A percentile compares a stretch with the other conserved stretches of the same genome.
These are phyloP conservation scores for Calonectria pteridis DNA, from an alignment of 2,329 filamentous ascomycete genomes.

Conservation along the genomic window DNA sequence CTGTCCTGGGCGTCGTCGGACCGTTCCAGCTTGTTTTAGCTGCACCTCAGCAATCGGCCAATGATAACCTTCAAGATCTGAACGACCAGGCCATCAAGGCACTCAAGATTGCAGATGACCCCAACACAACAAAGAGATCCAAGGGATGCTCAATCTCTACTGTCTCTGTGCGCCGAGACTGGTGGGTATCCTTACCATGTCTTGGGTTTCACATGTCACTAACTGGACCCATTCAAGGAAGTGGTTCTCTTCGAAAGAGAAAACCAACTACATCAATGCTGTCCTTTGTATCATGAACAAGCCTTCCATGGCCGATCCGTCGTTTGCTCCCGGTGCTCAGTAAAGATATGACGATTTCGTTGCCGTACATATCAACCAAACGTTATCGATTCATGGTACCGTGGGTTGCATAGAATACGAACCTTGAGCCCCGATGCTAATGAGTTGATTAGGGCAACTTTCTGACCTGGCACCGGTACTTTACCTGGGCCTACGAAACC, in stretches of 20 bases:
- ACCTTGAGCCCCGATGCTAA: not conserved
- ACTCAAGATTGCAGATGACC: not conserved
- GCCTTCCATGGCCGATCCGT: slow-evolving; percentile 47
- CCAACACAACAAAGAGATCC: not conserved
- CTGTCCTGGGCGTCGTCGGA: not conserved
- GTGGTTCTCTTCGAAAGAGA: not conserved
- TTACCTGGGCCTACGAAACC: slow-evolving; percentile 40
- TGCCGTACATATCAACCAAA: slow-evolving; percentile 61
- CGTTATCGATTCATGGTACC: slow-evolving; percentile 55
- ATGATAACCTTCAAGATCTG: not conserved
- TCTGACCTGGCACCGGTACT: slow-evolving; percentile 45
- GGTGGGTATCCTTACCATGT: not conserved
- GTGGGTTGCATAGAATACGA: not conserved
- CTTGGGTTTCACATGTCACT: not conserved
- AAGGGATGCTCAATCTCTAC: not conserved
- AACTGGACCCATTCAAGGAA: not conserved
- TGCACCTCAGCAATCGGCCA: not conserved
- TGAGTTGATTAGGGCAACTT: slow-evolving; percentile 32
- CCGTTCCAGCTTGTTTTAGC: not conserved
- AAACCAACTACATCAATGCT: slow-evolving; percentile 54
- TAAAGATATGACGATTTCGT: slow-evolving; percentile 63
- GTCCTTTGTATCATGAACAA: slow-evolving; percentile 55
- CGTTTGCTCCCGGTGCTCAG: slow-evolving; percentile 53
- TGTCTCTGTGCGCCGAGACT: slow-evolving; percentile 9
- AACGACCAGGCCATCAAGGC: not conserved